Evolutionary conservation across 768 basidiomycete species (phyloP), one percentile per base, ranked within the genome.

Genomic region (Tephrocybe sp.): DNA sequence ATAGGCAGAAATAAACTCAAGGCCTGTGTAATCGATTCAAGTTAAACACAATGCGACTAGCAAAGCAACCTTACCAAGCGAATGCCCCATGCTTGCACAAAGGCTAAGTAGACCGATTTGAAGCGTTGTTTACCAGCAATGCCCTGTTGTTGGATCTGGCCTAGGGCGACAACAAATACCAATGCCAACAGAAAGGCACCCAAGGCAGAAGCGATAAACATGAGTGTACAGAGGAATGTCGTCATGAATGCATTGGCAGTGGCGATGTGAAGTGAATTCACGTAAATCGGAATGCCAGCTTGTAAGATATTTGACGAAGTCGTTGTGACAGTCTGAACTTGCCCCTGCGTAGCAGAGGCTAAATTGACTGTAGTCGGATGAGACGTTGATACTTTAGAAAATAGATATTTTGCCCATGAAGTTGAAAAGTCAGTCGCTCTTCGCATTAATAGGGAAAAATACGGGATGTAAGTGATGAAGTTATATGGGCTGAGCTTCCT

Each of bases 161-260:
- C 55, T 10, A 75, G 60, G 9, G 71, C 49, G 16, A 71, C 48
- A 16, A 74, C 43, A n/a, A 78, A 39, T 2, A 67, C 70, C 55
- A 82, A 87, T 14, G 77, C 76, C 16, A 88, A 39, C 4, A 64
- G 72, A 47, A 90, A 73, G 4, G 80, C 55, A 0, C 65, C 78
- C 12, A 80, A 39, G 13, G 79, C 68, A 54, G 91, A 78, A 13
- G 81, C 85, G 51, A 85, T 67, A 32, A 89, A 62, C 47, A 91
- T 82, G 59, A 98, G 76, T 9, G 75, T 73, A 41, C 80, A 72
- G 39, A 95, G 70, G 67, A 97, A 95, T n/a, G 85, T 71, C 4
- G 92, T 94, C 79, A 90, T 88, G 70, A 92, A 97, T 6, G 87
- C 87, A 68, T 97, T 95, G 48, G 87, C 87, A 0, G 85, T 87